Base-by-base conservation (phyloP, 768 basidiomycete genomes). In the Cystoderma amianthinum region DNA sequence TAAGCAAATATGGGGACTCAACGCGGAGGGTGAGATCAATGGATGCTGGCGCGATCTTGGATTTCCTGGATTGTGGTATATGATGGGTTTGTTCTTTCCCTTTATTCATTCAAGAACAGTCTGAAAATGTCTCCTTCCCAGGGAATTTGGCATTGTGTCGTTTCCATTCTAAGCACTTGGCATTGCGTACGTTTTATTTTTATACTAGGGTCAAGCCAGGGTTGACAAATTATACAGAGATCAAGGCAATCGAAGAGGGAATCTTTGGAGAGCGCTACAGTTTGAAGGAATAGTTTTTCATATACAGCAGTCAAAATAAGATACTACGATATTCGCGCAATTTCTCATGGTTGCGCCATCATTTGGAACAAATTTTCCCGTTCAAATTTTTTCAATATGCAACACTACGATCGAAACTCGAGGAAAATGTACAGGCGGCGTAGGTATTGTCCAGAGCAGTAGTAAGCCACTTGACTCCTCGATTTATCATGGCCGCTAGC, bases 1-100 rank as follows among this genome's bases (percentile, higher is more conserved):
- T 44, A 67, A 71, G 41, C 64, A 68, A n/a, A 56, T 83, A 11
- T 78, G 82, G 85, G 76, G 83, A 25, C 49, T 86, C 42, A 70
- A 82, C 54, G 58, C 63, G 28, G 80, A 89, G 59, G 80, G 82
- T 2, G 81, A 85, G 52, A 49, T 79, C 18, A 61, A 69, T 15
- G 74, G 74, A 0, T 53, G 56, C 13, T 78, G 64, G 63, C 63
- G 71, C n/a, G 71, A 75, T 46, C 49, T 75, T 21, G 80, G 79
- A 18, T 51, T 72, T 15, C 62, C 69, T 18, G 69, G 71, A 23
- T 45, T 80, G 28, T 84, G 80, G 76, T 68, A 65, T 46, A 76
- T 76, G 62, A 70, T 78, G 61, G 83, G 82, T 74, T 25, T 11
- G 2, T n/a, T n/a, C n/a, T n/a, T n/a, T n/a, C n/a, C 25, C 13